phyloP scores from a whole-genome alignment of 495 filamentous ascomycete genomes.

The Emericellopsis terricola region DNA sequence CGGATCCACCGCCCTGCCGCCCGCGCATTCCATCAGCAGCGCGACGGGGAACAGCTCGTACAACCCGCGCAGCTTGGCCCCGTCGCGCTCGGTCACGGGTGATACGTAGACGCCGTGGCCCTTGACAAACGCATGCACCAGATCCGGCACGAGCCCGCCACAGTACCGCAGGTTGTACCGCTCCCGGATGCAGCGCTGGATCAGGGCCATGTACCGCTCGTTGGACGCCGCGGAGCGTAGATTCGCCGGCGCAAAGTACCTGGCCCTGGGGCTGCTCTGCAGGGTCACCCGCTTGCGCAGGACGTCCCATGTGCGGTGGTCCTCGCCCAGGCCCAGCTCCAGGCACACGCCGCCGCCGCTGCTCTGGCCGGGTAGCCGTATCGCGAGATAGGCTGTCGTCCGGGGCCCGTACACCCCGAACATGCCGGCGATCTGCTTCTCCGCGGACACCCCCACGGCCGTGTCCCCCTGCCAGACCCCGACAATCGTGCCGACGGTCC shows the following conservation, averaged over 20 bases:
- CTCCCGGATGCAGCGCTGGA: slow-evolving; percentile 19
- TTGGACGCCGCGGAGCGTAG: slow-evolving; percentile 26
- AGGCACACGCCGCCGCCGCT: slow-evolving; percentile 11
- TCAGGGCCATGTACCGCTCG: slow-evolving; percentile 19
- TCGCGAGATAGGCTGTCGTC: slow-evolving; percentile 27
- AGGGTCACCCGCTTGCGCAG: slow-evolving; percentile 16
- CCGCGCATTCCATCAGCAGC: slow-evolving; percentile 32
- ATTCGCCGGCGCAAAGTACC: slow-evolving; percentile 37
- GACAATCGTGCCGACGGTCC: slow-evolving; percentile 34
- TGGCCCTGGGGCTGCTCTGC: slow-evolving; percentile 11
- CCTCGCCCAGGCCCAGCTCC: slow-evolving; percentile 20
- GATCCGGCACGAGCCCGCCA: slow-evolving; percentile 33
- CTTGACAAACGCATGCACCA: slow-evolving; percentile 31
- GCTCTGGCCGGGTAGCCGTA: slow-evolving; percentile 16
- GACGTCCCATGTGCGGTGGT: slow-evolving; percentile 11
- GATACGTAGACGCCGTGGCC: slow-evolving; percentile 33
- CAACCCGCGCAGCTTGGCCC: slow-evolving; percentile 29
- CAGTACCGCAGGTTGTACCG: slow-evolving; percentile 32
- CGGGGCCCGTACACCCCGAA: slow-evolving; percentile 33
- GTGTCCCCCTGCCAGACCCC: slow-evolving; percentile 28
- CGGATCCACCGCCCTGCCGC: slow-evolving; percentile 26
- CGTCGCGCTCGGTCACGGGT: slow-evolving; percentile 22
- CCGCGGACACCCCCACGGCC: slow-evolving; percentile 14
- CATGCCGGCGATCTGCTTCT: slow-evolving; percentile 23
- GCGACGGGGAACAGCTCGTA: slow-evolving; percentile 33